Base-by-base conservation (phyloP, 2,329 filamentous ascomycete genomes). In the Calonectria pseudoreteaudii region DNA sequence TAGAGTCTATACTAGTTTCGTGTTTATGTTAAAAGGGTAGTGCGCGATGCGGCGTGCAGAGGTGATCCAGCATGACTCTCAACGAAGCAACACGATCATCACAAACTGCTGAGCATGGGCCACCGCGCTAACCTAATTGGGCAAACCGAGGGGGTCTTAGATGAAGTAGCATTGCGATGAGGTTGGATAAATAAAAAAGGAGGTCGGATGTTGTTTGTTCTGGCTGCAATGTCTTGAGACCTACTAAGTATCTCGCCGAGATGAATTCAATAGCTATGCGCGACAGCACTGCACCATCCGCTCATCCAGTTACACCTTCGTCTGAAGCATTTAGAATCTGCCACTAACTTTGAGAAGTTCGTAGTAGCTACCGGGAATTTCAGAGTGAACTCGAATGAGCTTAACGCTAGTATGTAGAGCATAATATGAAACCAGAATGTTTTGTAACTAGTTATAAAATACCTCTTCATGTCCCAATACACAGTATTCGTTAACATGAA, bases 361-460 rank as follows among this genome's bases (percentile, higher is more conserved):
- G 7, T n/a, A 44, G 41, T 10, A 4, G 38, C 9, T 2, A 44
- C 28, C 28, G 31, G 50, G 2, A 53, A 60, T 23, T 60, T 60
- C 56, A 14, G 56, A 60, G 38, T 36, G 13, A 36, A 1, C 56
- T 60, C 13, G n/a, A 26, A 60, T n/a, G 18, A 16, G 6, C 14
- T 60, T 28, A 18, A 3, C 38, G 3, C 5, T 9, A 60, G 13
- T 14, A 16, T 26, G 26, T 38, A 18, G 6, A 38, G 13, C 26
- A 60, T 41, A 58, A 65, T 28, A 66, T 71, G 44, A 65, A 26
- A 11, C 66, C 69, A n/a, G 7, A 1, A 44, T 64, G 52, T 41
- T 30, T 58, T 31, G 64, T 70, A 26, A 53, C 56, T 34, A 69
- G 66, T 75, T 84, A 85, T 85, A 85, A 84, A 85, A 77, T 70